Conservation (phyloP, 768 basidiomycete genomes). For the Clitopilus hobsonii region DNA sequence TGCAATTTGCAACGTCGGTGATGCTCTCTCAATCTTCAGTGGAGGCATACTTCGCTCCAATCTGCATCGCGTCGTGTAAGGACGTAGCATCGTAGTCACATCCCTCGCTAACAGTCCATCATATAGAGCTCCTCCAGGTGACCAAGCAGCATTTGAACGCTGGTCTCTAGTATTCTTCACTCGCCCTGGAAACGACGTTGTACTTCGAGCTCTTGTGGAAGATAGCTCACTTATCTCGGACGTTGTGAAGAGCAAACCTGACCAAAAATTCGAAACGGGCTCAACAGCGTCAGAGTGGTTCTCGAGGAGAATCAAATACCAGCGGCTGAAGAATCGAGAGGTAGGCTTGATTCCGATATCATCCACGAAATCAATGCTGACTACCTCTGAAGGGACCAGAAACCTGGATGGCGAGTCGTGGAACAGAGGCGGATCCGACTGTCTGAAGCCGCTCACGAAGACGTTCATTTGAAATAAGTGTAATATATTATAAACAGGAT, state of each 20-base stretch:
- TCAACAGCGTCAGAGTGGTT: conserved; percentile 41
- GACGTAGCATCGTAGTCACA: not conserved
- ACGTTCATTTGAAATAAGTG: not conserved
- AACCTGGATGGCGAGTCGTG: conserved; percentile 43
- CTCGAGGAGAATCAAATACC: conserved; percentile 36
- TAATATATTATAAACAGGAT: no score
- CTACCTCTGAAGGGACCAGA: conserved; percentile 30
- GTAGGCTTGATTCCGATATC: no score
- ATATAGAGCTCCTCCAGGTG: conserved; percentile 52
- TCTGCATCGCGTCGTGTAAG: conserved; percentile 15
- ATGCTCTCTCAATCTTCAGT: conserved; percentile 11
- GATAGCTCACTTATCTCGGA: conserved; percentile 46
- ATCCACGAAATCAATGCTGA: not conserved
- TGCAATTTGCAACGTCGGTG: conserved; percentile 50
- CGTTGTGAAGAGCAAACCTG: conserved; percentile 33
- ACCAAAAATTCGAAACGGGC: conserved; percentile 30
- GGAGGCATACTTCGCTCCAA: conserved; percentile 18
- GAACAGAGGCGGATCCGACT: conserved; percentile 26
- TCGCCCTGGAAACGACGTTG: conserved; percentile 49
- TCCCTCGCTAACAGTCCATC: no score
- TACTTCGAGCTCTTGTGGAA: conserved; percentile 47
- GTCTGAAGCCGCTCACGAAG: not conserved
- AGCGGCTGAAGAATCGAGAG: conserved; percentile 37
- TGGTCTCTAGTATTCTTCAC: conserved; percentile 72
- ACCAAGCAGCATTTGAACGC: conserved; percentile 46